Conservation (phyloP, 225 moss, liverwort and hornwort species). For the Sphagnum tenellum region DNA sequence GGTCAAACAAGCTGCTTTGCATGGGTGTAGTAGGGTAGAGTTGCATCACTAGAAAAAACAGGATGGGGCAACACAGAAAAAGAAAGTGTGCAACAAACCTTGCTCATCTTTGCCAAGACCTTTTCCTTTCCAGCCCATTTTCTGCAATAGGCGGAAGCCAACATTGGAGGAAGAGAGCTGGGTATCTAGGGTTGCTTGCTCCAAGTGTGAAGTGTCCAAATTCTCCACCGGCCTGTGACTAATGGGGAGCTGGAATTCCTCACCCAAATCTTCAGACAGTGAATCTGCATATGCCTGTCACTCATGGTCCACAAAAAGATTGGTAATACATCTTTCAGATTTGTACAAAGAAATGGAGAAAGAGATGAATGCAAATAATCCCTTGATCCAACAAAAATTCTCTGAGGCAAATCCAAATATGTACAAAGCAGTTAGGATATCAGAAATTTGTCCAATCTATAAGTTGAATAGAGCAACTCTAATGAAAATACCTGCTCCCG, state of each 20-base stretch:
- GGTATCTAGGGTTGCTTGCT: conserved; percentile 83
- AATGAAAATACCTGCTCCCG: conserved; percentile 58
- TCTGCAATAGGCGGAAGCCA: conserved; percentile 87
- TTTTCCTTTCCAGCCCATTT: conserved; percentile 99
- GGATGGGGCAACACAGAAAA: no score
- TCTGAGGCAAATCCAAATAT: neutral
- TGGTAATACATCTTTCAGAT: no score
- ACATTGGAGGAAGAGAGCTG: conserved; percentile 84
- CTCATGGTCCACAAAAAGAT: conserved; percentile 5
- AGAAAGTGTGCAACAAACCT: conserved; percentile 27
- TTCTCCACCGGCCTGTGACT: conserved; percentile 71
- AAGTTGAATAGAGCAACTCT: neutral
- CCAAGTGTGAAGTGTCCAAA: conserved; percentile 60
- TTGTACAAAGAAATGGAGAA: neutral
- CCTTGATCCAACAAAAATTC: neutral
- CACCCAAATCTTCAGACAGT: conserved; percentile 79
- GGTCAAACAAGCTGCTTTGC: no score
- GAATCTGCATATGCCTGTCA: conserved; percentile 83
- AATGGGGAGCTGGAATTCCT: conserved; percentile 74
- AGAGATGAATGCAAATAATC: neutral
- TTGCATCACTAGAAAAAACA: no score
- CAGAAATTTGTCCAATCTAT: neutral
- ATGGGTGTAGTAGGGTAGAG: no score
- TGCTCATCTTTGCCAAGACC: conserved; percentile 97
- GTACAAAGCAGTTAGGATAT: neutral